These are phyloP conservation scores for Clonostachys rosea DNA, from an alignment of 2,329 filamentous ascomycete species.

Conservation along the genomic window DNA sequence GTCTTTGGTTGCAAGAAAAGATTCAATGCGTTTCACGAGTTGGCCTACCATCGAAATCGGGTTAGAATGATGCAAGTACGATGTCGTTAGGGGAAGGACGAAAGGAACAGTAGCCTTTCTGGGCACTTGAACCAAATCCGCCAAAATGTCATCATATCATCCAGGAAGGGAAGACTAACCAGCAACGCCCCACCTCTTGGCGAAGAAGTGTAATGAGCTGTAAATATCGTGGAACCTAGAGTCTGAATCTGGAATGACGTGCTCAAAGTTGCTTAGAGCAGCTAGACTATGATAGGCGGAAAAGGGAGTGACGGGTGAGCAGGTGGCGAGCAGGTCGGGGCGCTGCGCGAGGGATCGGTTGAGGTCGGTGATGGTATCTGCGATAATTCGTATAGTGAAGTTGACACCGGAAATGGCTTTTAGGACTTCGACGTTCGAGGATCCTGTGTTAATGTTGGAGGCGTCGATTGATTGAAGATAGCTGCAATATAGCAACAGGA, in stretches of 20 bases:
- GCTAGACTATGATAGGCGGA: slow-evolving; percentile 25
- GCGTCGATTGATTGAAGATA: slow-evolving; percentile 18
- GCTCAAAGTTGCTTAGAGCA: slow-evolving; percentile 22
- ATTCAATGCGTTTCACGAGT: slow-evolving; percentile 17
- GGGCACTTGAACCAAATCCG: background rate
- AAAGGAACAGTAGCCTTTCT: background rate
- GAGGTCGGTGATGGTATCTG: slow-evolving; percentile 25
- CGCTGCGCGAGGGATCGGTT: slow-evolving; percentile 22
- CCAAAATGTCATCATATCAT: background rate
- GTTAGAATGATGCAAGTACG: background rate
- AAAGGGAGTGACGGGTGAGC: slow-evolving; percentile 24
- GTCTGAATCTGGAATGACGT: slow-evolving; percentile 21
- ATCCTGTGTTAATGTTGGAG: slow-evolving; percentile 10
- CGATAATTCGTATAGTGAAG: slow-evolving; percentile 27
- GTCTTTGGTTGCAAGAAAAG: slow-evolving; percentile 16
- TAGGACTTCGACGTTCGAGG: slow-evolving; percentile 18
- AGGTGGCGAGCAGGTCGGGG: slow-evolving; percentile 21
- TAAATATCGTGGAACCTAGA: slow-evolving; percentile 24
- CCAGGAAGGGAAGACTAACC: slow-evolving; percentile 10
- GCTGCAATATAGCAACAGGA: slow-evolving; percentile 25
- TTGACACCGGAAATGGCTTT: slow-evolving; percentile 28
- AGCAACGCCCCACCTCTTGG: slow-evolving; percentile 25
- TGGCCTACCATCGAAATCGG: slow-evolving; percentile 12
- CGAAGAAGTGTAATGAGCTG: slow-evolving; percentile 23
- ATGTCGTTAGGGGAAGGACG: background rate